Conservation (phyloP, 2,329 filamentous ascomycete genomes). For the Cercospora canescens region DNA sequence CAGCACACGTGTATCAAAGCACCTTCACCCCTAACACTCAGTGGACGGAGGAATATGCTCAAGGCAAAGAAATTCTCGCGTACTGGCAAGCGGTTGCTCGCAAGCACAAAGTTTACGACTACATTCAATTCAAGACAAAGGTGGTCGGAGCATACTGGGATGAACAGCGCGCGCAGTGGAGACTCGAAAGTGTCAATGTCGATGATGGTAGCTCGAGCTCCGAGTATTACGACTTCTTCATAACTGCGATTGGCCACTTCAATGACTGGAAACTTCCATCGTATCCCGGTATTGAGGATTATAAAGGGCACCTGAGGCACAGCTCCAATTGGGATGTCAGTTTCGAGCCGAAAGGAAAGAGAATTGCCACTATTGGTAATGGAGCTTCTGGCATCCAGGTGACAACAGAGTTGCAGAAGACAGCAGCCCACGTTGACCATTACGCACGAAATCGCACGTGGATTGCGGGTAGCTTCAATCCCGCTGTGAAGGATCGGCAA, state of each 20-base stretch:
- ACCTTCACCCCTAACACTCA: slow-evolving; percentile 67
- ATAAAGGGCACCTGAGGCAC: slow-evolving; percentile 40
- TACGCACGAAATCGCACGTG: slow-evolving; percentile 66
- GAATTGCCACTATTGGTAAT: slow-evolving; percentile 44
- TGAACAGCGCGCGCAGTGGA: slow-evolving; percentile 55
- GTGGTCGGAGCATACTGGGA: slow-evolving; percentile 61
- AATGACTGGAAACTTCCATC: slow-evolving; percentile 65
- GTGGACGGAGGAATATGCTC: slow-evolving; percentile 69
- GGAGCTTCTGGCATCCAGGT: slow-evolving; percentile 46
- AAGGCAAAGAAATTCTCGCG: slow-evolving; percentile 63
- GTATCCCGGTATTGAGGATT: slow-evolving; percentile 47
- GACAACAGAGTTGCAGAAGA: slow-evolving; percentile 52
- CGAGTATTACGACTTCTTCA: slow-evolving; percentile 60
- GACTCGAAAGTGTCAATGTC: slow-evolving; percentile 52
- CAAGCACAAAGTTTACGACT: slow-evolving; percentile 65
- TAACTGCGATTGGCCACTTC: slow-evolving; percentile 66
- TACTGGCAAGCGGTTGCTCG: slow-evolving; percentile 65
- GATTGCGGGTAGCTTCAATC: slow-evolving; percentile 62
- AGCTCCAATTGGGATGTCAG: slow-evolving; percentile 40
- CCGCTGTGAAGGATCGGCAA: slow-evolving; percentile 48
- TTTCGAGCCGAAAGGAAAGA: slow-evolving; percentile 38
- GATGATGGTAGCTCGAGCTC: slow-evolving; percentile 8
- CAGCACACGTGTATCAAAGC: slow-evolving; percentile 69
- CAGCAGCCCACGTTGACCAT: slow-evolving; percentile 56
- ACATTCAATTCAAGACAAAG: slow-evolving; percentile 56